Evolutionary conservation across 805 yeast genomes (phyloP).

Genomic region (Wickerhamomyces alni): DNA sequence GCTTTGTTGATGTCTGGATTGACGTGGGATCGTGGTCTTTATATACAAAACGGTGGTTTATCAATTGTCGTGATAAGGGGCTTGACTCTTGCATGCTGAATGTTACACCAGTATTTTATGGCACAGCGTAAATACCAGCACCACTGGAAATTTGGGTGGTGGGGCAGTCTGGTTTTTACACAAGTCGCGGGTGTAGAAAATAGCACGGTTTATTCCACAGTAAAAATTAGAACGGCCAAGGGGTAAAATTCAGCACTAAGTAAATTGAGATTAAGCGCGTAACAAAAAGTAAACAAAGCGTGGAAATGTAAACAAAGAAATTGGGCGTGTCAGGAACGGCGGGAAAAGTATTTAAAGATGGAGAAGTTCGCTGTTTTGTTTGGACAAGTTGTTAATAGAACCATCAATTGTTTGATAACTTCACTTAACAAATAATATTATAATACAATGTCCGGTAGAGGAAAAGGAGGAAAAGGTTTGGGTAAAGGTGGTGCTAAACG

Average conservation of each 20-base stretch:
- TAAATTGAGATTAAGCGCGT: neutral
- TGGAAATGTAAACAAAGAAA: neutral
- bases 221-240: too few species aligned
- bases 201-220: too few species aligned
- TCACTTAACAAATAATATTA: conserved; percentile 15
- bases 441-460: conserved; percentile 90
- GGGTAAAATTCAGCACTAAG: conserved; percentile 7
- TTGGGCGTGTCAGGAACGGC: neutral
- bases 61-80: neutral
- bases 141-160: too few species aligned
- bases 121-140: conserved; percentile 6
- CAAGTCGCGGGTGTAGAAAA: too few species aligned
- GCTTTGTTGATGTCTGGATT: too few species aligned
- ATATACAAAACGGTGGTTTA: neutral
- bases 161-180: too few species aligned
- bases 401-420: neutral
- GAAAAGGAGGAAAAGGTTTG: conserved; percentile 99
- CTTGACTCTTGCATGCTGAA: conserved; percentile 14
- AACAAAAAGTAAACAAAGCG: neutral
- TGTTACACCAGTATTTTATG: conserved; percentile 13
- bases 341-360: neutral
- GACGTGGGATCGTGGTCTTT: too few species aligned
- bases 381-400: neutral
- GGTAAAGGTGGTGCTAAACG: conserved; percentile 99
- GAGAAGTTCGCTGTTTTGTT: neutral